Conservation (phyloP, 306 rosid genomes). For the Astragalus membranaceus region DNA sequence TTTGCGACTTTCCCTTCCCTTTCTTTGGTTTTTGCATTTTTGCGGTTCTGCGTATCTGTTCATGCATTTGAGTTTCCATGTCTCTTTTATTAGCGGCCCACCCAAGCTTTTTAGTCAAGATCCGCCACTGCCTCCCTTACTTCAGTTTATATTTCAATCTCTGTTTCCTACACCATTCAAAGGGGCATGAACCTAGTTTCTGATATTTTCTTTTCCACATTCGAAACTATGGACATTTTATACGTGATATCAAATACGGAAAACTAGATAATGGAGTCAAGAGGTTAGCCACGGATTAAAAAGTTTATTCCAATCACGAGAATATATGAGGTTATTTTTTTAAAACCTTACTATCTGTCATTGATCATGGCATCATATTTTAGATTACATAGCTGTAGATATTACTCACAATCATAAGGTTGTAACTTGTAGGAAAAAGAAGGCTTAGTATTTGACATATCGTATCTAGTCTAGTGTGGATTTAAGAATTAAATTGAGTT, state of each 20-base stretch:
- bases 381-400: neutral
- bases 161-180: neutral
- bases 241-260: neutral
- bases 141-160: too few species aligned
- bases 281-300: neutral
- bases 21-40: too few species aligned
- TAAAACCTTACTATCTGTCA: neutral
- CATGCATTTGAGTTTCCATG: too few species aligned
- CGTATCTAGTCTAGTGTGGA: neutral
- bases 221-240: neutral
- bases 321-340: neutral
- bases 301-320: neutral
- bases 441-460: neutral
- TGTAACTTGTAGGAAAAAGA: neutral
- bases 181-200: neutral
- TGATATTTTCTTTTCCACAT: neutral
- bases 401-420: neutral
- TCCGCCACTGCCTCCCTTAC: too few species aligned
- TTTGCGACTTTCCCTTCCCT: too few species aligned
- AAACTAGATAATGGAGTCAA: neutral
- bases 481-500: neutral
- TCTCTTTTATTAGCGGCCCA: too few species aligned
- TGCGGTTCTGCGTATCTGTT: too few species aligned
- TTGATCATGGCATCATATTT: neutral
- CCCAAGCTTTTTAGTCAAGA: too few species aligned